phyloP scores from a whole-genome alignment of 2,329 filamentous ascomycete species.

The Alternaria brassicae region DNA sequence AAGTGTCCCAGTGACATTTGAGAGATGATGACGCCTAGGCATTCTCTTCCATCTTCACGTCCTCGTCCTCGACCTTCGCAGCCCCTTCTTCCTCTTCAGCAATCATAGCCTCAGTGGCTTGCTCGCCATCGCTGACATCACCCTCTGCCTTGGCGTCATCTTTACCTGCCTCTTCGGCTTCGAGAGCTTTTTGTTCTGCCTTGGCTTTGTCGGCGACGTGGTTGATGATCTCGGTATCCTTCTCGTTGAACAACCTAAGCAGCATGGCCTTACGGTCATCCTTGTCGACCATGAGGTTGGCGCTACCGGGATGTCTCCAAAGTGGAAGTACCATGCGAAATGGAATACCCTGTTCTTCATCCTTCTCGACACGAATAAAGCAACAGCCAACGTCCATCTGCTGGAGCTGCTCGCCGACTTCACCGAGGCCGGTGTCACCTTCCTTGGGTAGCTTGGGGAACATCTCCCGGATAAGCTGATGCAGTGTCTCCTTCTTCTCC shows the following conservation, averaged over 20 bases:
- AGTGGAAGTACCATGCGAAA: constrained; percentile 90
- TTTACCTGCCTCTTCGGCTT: constrained; percentile 27
- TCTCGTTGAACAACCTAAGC: constrained; percentile 88
- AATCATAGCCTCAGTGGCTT: constrained; percentile 11
- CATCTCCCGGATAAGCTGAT: constrained; percentile 89
- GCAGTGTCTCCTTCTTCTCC: constrained; percentile 78
- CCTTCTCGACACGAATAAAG: constrained; percentile 82
- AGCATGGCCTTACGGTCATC: constrained; percentile 93
- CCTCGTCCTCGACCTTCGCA: constrained; percentile 10
- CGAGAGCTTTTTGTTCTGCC: constrained; percentile 27
- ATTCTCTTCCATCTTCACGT: constrained; percentile 10
- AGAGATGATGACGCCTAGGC: not conserved
- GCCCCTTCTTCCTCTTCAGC: constrained; percentile 10
- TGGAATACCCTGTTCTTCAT: constrained; percentile 67
- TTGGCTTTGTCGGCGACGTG: constrained; percentile 46
- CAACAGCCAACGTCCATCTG: constrained; percentile 89
- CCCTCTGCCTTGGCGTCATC: constrained; percentile 9
- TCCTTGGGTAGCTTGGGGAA: constrained; percentile 85
- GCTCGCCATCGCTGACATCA: constrained; percentile 9
- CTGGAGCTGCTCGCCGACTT: constrained; percentile 83
- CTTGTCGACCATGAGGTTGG: constrained; percentile 98
- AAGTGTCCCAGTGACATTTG: not conserved
- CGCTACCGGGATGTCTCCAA: constrained; percentile 89
- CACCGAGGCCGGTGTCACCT: constrained; percentile 77
- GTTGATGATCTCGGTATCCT: constrained; percentile 72